These are phyloP conservation scores for Penicillium vulpinum DNA, from an alignment of 2,329 filamentous ascomycete genomes.

Conservation along the genomic window DNA sequence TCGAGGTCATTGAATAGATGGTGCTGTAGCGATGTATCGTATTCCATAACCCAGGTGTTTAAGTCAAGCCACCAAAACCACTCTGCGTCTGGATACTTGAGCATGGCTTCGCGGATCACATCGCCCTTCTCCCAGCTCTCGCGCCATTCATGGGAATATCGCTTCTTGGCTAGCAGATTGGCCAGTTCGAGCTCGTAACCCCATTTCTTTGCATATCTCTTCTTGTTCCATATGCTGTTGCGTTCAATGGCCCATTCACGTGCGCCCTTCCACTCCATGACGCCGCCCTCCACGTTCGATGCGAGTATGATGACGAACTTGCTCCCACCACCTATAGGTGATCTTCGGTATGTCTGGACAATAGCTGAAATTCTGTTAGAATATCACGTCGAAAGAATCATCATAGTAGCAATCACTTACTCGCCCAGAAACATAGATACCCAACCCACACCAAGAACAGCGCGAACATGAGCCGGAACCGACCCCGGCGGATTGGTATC, in stretches of 20 bases:
- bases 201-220: conserved; percentile 81
- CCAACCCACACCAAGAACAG: conserved; percentile 62
- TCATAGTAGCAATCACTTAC: conserved; percentile 55
- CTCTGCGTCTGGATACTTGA: conserved; percentile 92
- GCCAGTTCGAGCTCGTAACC: conserved; percentile 95
- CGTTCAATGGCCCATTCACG: conserved; percentile 97
- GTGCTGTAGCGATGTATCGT: conserved; percentile 79
- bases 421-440: conserved; percentile 68
- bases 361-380: conserved; percentile 51
- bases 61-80: conserved; percentile 99
- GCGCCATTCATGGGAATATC: conserved; percentile 97
- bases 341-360: conserved; percentile 66
- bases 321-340: conserved; percentile 75
- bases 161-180: conserved; percentile 98
- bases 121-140: conserved; percentile 99
- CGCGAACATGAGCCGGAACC: conserved; percentile 61
- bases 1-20: conserved; percentile 84
- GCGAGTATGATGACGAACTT: conserved; percentile 93
- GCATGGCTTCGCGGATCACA: conserved; percentile 80
- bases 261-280: conserved; percentile 98
- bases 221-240: conserved; percentile 94
- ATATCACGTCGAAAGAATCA: not conserved
- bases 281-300: conserved; percentile 91
- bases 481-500: conserved; percentile 63
- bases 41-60: conserved; percentile 98